Evolutionary conservation across 345 rosid genomes (phyloP).

Genomic region (Sisymbrium altissimum): DNA sequence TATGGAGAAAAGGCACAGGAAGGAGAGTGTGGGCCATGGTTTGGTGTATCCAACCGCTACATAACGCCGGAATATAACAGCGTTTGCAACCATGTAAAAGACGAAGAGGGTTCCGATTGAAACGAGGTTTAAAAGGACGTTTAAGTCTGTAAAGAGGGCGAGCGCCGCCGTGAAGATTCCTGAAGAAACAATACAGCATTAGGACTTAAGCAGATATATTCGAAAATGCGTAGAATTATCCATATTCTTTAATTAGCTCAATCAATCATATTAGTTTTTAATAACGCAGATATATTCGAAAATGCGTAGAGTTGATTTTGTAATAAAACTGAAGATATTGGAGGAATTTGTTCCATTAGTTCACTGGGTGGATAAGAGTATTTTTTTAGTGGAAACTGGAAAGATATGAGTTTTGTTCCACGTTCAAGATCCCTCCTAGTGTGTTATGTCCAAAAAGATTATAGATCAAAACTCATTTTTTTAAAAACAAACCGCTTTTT

Average conservation of each 20-base stretch:
- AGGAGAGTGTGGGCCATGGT: constrained; percentile 73
- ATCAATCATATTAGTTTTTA: background rate
- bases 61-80: constrained; percentile 71
- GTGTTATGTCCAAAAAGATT: background rate
- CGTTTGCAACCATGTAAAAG: constrained; percentile 92
- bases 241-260: constrained; percentile 6
- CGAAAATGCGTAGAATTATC: background rate
- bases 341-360: constrained; percentile 10
- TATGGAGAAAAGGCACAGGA: constrained; percentile 53
- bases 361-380: background rate
- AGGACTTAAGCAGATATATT: background rate
- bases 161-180: constrained; percentile 82
- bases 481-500: background rate
- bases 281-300: constrained; percentile 19
- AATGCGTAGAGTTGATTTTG: background rate
- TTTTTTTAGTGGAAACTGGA: background rate
- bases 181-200: constrained; percentile 24
- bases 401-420: background rate
- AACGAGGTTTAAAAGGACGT: constrained; percentile 66
- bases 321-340: constrained; percentile 1
- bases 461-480: background rate
- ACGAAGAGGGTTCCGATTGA: constrained; percentile 92
- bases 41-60: constrained; percentile 52
- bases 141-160: constrained; percentile 69
- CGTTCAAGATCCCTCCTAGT: background rate